Evolutionary conservation across 441 rosid species (phyloP).

Genomic region (Brassica hybrid): DNA sequence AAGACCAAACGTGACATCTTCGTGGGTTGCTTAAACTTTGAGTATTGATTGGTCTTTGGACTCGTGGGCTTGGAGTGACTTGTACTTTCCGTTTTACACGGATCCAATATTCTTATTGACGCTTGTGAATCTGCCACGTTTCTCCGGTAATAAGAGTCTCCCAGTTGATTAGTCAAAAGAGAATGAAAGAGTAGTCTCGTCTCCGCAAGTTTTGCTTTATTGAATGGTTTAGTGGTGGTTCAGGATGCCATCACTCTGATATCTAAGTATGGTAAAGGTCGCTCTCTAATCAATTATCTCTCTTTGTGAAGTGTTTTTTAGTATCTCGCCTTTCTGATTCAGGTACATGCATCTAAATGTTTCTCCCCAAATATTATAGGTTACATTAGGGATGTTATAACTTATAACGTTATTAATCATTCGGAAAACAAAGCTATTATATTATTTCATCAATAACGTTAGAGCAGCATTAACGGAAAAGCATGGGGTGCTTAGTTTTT

Average conservation of each 20-base stretch:
- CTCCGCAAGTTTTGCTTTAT: neutral
- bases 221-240: neutral
- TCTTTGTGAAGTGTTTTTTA: neutral
- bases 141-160: neutral
- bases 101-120: slow-evolving; percentile 32
- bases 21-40: neutral
- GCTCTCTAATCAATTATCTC: neutral
- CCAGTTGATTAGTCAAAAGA: slow-evolving; percentile 9
- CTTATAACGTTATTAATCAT: neutral
- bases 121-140: slow-evolving; percentile 34
- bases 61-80: slow-evolving; percentile 27
- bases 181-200: neutral
- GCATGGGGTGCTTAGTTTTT: no score
- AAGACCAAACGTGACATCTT: neutral
- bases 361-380: neutral
- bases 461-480: no score
- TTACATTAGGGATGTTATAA: no score
- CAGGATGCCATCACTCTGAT: neutral
- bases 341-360: neutral
- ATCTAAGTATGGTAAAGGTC: neutral
- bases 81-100: slow-evolving; percentile 23
- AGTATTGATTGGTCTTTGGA: slow-evolving; percentile 1
- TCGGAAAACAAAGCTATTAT: neutral
- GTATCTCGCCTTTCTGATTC: neutral
- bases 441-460: neutral